Percentiles rank a stretch among this genome's conserved stretches.
These are phyloP conservation scores for Suaeda aralocaspica DNA, from an alignment of 148 eudicot genomes.

Conservation along the genomic window DNA sequence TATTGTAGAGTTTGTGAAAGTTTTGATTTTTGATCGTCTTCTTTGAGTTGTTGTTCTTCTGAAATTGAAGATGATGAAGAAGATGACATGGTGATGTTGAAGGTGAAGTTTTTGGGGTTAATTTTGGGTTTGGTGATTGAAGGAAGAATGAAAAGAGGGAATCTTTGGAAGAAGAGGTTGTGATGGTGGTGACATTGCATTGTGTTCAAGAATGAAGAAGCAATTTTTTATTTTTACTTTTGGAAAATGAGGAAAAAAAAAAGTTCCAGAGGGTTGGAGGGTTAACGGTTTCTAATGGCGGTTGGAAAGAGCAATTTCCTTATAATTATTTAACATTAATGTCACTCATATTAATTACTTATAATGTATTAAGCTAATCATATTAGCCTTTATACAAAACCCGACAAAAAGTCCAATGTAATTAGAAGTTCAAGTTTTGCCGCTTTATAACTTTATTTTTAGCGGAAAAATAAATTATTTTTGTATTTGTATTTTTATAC, in stretches of 20 bases:
- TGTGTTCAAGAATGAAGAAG: slow-evolving; percentile 7
- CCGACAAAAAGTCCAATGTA: no score
- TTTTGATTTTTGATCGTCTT: slow-evolving; percentile 25
- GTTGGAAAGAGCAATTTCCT: slow-evolving; percentile 1
- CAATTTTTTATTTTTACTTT: no score
- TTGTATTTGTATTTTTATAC: no score
- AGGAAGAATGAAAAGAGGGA: slow-evolving; percentile 12
- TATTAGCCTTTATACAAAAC: no score
- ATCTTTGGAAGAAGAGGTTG: slow-evolving; percentile 8
- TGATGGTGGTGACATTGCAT: slow-evolving; percentile 25
- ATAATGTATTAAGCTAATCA: no score
- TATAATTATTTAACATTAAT: no score
- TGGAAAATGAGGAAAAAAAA: not conserved
- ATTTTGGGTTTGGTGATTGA: slow-evolving; percentile 26
- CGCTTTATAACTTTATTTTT: no score
- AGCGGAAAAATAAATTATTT: no score
- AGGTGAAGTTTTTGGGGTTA: slow-evolving; percentile 28
- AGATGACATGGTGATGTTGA: slow-evolving; percentile 39
- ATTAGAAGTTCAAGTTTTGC: no score
- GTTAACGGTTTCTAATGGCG: not conserved
- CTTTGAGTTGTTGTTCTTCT: slow-evolving; percentile 12
- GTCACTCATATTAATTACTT: no score
- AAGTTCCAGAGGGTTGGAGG: not conserved
- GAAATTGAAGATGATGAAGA: slow-evolving; percentile 19
- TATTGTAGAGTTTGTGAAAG: slow-evolving; percentile 47